Evolutionary conservation across 75 land plant species (phyloP).

Genomic region (Sequoiadendron giganteum): DNA sequence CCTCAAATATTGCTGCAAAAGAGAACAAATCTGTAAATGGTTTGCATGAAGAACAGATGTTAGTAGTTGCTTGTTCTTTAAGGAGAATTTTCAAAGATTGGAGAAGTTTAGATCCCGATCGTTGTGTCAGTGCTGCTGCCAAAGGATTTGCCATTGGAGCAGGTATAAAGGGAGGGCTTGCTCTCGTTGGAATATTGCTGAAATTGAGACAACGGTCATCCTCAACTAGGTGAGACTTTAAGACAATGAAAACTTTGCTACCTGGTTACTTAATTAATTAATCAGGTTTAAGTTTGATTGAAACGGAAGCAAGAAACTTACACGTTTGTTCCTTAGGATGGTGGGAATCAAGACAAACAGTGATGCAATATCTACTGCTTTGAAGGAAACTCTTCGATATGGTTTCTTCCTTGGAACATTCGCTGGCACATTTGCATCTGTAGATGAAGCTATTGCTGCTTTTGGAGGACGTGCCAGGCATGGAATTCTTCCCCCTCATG

Average conservation of each 20-base stretch:
- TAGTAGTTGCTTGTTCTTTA: conserved; percentile 5
- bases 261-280: neutral
- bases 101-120: conserved; percentile 54
- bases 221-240: conserved; percentile 16
- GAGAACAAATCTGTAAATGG: neutral
- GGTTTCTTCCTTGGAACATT: conserved; percentile 91
- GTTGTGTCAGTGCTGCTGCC: conserved; percentile 67
- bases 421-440: conserved; percentile 84
- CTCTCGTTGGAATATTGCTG: conserved; percentile 55
- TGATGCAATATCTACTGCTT: conserved; percentile 44
- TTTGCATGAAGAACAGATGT: neutral
- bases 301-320: neutral
- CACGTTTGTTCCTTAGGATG: conserved; percentile 29
- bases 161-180: conserved; percentile 85
- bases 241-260: neutral
- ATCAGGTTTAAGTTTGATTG: neutral
- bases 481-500: conserved; percentile 7
- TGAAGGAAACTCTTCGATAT: conserved; percentile 87
- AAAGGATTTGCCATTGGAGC: conserved; percentile 91
- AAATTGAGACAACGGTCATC: conserved; percentile 36
- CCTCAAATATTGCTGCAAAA: neutral
- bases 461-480: conserved; percentile 73
- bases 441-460: conserved; percentile 77
- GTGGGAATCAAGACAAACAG: conserved; percentile 31
- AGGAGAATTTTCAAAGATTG: conserved; percentile 24